phyloP scores from a whole-genome alignment of 768 basidiomycete species.

The Gloeophyllum trabeum region DNA sequence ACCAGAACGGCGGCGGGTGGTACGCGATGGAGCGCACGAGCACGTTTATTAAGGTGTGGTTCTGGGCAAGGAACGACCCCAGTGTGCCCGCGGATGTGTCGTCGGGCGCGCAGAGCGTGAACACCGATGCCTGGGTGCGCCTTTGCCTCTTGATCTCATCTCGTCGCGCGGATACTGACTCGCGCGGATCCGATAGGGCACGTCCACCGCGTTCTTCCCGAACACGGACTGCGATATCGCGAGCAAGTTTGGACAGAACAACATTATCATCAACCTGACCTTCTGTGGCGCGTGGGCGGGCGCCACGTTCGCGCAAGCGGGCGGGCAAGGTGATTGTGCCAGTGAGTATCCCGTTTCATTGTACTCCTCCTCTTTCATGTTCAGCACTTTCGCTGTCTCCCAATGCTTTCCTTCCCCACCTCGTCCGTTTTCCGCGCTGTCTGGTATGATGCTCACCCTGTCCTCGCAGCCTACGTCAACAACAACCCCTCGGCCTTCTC shows the following conservation, averaged over 20 bases:
- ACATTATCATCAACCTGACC: slow-evolving; percentile 60
- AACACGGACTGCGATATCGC: slow-evolving; percentile 44
- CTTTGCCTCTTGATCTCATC: too few species aligned
- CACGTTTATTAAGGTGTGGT: slow-evolving; percentile 55
- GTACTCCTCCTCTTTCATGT: too few species aligned
- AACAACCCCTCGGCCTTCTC: too few species aligned
- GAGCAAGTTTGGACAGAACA: slow-evolving; percentile 41
- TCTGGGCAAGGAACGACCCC: slow-evolving; percentile 44
- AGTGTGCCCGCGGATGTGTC: slow-evolving; percentile 35
- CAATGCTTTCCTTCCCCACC: too few species aligned
- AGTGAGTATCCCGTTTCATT: slow-evolving; percentile 23
- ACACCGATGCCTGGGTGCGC: slow-evolving; percentile 42
- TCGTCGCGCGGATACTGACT: not conserved
- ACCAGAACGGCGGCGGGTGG: slow-evolving; percentile 52
- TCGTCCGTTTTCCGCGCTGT: too few species aligned
- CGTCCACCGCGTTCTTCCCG: slow-evolving; percentile 52
- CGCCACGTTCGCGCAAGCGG: slow-evolving; percentile 28
- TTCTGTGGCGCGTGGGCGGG: slow-evolving; percentile 66
- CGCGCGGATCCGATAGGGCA: slow-evolving; percentile 27
- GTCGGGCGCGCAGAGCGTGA: slow-evolving; percentile 26
- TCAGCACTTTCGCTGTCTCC: too few species aligned
- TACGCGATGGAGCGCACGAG: slow-evolving; percentile 53
- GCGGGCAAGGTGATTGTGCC: slow-evolving; percentile 42
- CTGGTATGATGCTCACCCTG: too few species aligned
- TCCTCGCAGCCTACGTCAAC: too few species aligned